Evolutionary conservation across 2,329 filamentous ascomycete genomes (phyloP), one percentile per base, ranked within the genome.

Genomic region (Penicillium sp.): DNA sequence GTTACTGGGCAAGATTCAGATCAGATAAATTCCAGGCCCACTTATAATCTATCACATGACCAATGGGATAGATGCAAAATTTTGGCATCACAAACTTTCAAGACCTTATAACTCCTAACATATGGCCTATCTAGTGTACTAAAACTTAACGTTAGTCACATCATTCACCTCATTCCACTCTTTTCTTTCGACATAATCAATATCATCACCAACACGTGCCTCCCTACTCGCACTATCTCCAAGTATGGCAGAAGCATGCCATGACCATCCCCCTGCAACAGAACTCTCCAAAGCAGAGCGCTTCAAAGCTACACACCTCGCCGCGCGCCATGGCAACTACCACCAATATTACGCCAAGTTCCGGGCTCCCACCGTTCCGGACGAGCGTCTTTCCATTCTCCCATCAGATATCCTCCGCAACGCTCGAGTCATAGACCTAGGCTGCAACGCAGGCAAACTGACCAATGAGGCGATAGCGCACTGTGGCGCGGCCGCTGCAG

Each of bases 321-420:
- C 63, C 31, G 65, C 65, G 13, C 65, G 63, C 54, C 62, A 67
- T 66, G 65, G 65, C 43, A 67, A 67, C 39, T 67, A 67, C 55
- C 65, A 67, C 57, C 65, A 66, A 65, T 67, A 67, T 51, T 67
- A 67, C 41, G 21, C 63, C 27, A 66, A 67, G 39, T 67, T 67
- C 55, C 63, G 65, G 25, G 63, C 63, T 6, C 62, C 65, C 35
- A 66, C 60, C 7, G 58, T 67, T 36, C 65, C 63, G 10, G 65
- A 67, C 41, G 65, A 67, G 52, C 63, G 63, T 21, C 65, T 67
- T 59, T 67, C 63, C 21, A 65, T 66, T 58, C 60, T 67, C 12
- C 65, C 65, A 52, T 54, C 63, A 60, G 62, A 66, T 12, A 61
- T 67, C 42, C 65, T 67, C 51, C 63, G 52, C 54, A 49, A 63